Evolutionary conservation across 1,284 basidiomycete genomes (phyloP), one percentile per base, ranked within the genome.

Genomic region (Leccinum pallidistipes): DNA sequence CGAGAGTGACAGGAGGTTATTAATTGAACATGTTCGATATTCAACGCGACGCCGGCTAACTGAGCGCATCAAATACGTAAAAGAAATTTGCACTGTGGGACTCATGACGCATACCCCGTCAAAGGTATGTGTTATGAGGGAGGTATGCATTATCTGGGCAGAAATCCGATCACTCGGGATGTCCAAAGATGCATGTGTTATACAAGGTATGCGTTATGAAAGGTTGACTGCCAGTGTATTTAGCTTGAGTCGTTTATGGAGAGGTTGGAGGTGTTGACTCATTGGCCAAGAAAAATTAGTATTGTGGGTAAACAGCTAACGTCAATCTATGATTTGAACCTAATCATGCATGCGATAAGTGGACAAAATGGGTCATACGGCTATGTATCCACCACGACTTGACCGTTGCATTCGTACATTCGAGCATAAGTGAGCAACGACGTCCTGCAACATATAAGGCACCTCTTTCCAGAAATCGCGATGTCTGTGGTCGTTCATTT

Each of bases 401-500:
- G 85, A 79, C n/a, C 83, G 83, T 68, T 85, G 82, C 64, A 87
- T 84, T 58, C 87, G 86, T 52, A 90, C 81, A 54, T 82, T 81
- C 21, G 88, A 86, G 74, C 90, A 91, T 49, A 93, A 75, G 75
- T 92, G 90, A 14, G 87, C 85, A 55, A 87, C 71, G 36, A 94
- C 85, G 68, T 94, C 92, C 45, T 81, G 80, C 38, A 92, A 72
- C 84, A 94, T 88, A 68, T 91, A 92, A 4, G 92, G 92, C 5
- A 94, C 87, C 75, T 94, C 92, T 74, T 86, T 79, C 91, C 91
- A 93, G 76, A 94, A 92, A 72, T 93, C 91, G 52, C 91, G 88
- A 75, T 94, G 91, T 63, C 91, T 93, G 66, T 27, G 27, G n/a
- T 10, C 50, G 10, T 56, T 18, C 47, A 61, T 55, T 60, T 60